Percentiles rank a stretch among this genome's conserved stretches.
Conservation (phyloP, 768 basidiomycete species). For the Collybiopsis confluens region DNA sequence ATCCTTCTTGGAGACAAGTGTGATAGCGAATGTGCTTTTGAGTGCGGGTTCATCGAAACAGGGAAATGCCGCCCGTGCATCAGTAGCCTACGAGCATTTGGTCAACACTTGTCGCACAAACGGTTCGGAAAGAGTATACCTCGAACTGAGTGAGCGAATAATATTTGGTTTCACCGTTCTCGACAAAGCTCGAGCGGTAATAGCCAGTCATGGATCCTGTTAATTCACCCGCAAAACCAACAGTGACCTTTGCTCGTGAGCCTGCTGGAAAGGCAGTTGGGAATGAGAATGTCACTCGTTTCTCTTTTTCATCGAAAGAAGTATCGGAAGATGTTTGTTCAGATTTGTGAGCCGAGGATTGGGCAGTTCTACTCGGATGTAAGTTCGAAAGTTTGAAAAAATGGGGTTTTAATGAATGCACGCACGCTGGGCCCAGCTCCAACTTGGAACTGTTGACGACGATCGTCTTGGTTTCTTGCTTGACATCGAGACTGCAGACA, state of each 20-base stretch:
- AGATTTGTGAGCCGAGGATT: slow-evolving; percentile 47
- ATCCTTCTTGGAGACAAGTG: slow-evolving; percentile 51
- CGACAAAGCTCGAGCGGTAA: slow-evolving; percentile 62
- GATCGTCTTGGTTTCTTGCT: slow-evolving; percentile 36
- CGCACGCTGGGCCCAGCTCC: slow-evolving; percentile 30
- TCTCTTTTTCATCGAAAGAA: slow-evolving; percentile 53
- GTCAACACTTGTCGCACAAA: background rate
- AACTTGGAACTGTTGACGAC: slow-evolving; percentile 46
- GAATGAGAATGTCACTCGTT: slow-evolving; percentile 64
- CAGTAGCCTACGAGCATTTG: slow-evolving; percentile 57
- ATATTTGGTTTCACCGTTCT: slow-evolving; percentile 57
- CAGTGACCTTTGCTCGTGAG: slow-evolving; percentile 64
- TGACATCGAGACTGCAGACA: slow-evolving; percentile 36
- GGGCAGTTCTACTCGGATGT: slow-evolving; percentile 34
- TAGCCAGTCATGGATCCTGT: slow-evolving; percentile 78
- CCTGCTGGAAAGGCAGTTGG: slow-evolving; percentile 56
- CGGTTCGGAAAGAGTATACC: slow-evolving; percentile 27
- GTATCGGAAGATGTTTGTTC: slow-evolving; percentile 43
- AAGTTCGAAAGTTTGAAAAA: no score
- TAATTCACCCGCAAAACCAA: slow-evolving; percentile 68
- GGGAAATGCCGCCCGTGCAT: slow-evolving; percentile 74
- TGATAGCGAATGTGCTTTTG: slow-evolving; percentile 60
- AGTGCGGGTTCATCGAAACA: slow-evolving; percentile 75
- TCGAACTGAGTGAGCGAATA: slow-evolving; percentile 91
- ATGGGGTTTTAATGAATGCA: slow-evolving; percentile 26